A percentile compares a stretch with the other conserved stretches of the same genome.
phyloP scores from a whole-genome alignment of 345 rosid species.

The Combretum micranthum region DNA sequence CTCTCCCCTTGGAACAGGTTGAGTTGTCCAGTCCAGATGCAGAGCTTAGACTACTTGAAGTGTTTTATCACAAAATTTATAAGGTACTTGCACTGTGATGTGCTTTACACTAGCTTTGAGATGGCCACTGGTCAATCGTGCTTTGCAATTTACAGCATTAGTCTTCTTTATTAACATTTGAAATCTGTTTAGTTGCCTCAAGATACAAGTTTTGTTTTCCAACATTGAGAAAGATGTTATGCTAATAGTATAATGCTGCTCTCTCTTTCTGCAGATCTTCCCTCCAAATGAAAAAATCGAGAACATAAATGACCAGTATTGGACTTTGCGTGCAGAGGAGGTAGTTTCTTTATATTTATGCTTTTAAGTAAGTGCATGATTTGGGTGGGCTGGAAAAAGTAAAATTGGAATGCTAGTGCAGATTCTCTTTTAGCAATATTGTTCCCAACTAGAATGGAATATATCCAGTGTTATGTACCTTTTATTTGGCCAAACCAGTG shows the following conservation, averaged over 20 bases:
- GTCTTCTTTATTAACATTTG: neutral
- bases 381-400: neutral
- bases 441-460: too few relatives aligned
- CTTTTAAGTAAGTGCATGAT: neutral
- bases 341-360: slow-evolving; percentile 26
- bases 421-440: too few relatives aligned
- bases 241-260: neutral
- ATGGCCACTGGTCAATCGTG: too few relatives aligned
- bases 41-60: slow-evolving; percentile 91
- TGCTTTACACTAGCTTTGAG: neutral
- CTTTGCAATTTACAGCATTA: neutral
- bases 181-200: neutral
- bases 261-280: slow-evolving; percentile 57
- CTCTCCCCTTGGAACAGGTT: slow-evolving; percentile 44
- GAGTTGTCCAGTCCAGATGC: slow-evolving; percentile 86
- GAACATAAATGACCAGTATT: slow-evolving; percentile 95
- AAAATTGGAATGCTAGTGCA: too few relatives aligned
- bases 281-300: slow-evolving; percentile 80
- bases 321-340: slow-evolving; percentile 99
- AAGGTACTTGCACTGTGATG: slow-evolving; percentile 41
- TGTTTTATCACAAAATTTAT: slow-evolving; percentile 89
- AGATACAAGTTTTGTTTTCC: too few relatives aligned
- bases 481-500: too few relatives aligned
- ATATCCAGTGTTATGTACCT: too few relatives aligned
- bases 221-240: too few relatives aligned